phyloP scores from a whole-genome alignment of 306 rosid species.

The Sphenostylis stenocarpa region DNA sequence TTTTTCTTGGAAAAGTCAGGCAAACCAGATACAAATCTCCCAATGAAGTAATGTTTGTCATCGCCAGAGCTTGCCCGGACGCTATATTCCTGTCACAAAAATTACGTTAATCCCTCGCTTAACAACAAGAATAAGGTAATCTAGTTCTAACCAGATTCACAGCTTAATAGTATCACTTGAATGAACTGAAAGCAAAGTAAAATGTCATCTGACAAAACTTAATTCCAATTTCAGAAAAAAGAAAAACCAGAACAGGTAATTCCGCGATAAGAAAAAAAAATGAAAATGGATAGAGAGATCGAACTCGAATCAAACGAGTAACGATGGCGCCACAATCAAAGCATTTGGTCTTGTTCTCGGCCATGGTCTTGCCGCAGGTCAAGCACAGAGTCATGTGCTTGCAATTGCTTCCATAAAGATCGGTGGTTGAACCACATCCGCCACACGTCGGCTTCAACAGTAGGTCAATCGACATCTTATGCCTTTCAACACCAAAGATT shows the following conservation, averaged over 20 bases:
- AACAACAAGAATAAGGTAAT: neutral
- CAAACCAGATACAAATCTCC: slow-evolving; percentile 73
- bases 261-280: neutral
- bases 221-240: neutral
- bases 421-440: slow-evolving; percentile 72
- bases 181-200: neutral
- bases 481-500: neutral
- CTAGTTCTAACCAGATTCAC: neutral
- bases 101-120: neutral
- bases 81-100: slow-evolving; percentile 64
- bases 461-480: slow-evolving; percentile 59
- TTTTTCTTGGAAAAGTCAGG: slow-evolving; percentile 81
- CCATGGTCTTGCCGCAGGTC: slow-evolving; percentile 77
- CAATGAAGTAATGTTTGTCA: slow-evolving; percentile 73
- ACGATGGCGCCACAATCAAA: slow-evolving; percentile 64
- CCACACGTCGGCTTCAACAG: slow-evolving; percentile 57
- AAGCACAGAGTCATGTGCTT: slow-evolving; percentile 82
- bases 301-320: slow-evolving; percentile 75
- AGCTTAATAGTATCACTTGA: neutral
- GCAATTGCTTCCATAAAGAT: slow-evolving; percentile 83
- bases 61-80: slow-evolving; percentile 69
- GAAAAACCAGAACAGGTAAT: too few species aligned
- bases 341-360: slow-evolving; percentile 66
- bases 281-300: slow-evolving; percentile 5
- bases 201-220: neutral